Evolutionary conservation across 2,329 filamentous ascomycete genomes (phyloP).

Genomic region (Pezicula carpinea): DNA sequence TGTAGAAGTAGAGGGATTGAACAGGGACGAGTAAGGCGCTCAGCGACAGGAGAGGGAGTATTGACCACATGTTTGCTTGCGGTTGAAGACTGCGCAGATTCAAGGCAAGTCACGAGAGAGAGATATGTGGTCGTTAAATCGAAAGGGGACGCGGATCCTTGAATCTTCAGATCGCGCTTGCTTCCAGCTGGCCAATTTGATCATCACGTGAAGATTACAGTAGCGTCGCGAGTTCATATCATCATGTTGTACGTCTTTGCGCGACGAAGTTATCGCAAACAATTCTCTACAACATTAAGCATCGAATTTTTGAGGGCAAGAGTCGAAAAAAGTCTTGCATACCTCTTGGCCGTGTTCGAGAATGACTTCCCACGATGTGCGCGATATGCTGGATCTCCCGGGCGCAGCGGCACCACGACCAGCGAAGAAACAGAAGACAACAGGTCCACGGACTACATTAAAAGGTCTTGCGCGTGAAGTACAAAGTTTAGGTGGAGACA

Average conservation of each 20-base stretch:
- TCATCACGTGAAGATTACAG: not conserved
- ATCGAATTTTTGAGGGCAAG: not conserved
- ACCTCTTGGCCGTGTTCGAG: slow-evolving; percentile 14
- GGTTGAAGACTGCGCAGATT: not conserved
- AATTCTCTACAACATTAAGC: not conserved
- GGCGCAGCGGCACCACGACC: slow-evolving; percentile 54
- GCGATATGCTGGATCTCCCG: slow-evolving; percentile 81
- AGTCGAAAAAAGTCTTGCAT: not conserved
- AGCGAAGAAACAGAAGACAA: slow-evolving; percentile 70
- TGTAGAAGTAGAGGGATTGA: slow-evolving; percentile 91
- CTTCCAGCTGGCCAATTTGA: not conserved
- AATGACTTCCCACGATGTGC: slow-evolving; percentile 76
- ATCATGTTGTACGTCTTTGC: not conserved
- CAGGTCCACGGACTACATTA: slow-evolving; percentile 53
- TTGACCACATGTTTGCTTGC: slow-evolving; percentile 45
- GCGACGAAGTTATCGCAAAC: not conserved
- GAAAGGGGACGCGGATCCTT: not conserved
- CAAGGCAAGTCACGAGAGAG: not conserved
- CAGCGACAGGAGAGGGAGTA: slow-evolving; percentile 64
- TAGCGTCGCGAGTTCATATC: no score
- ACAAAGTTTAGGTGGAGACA: slow-evolving; percentile 60
- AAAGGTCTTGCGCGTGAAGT: slow-evolving; percentile 63
- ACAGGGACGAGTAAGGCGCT: slow-evolving; percentile 54
- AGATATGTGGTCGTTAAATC: not conserved
- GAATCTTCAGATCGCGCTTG: not conserved